Base-by-base conservation (phyloP, 768 basidiomycete genomes). In the Chalciporus piperatus region DNA sequence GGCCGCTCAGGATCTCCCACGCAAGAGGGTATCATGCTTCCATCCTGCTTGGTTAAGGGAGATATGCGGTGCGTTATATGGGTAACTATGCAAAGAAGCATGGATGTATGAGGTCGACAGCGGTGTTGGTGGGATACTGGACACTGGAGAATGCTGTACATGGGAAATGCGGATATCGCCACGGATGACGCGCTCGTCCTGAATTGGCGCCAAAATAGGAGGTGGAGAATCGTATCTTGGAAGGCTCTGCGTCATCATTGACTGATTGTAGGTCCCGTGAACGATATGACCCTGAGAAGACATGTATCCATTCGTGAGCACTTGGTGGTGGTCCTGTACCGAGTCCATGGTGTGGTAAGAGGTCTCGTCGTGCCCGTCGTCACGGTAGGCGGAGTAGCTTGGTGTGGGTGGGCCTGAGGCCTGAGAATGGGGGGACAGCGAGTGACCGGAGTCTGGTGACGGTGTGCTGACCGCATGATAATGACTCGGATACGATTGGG, bases 131-230 rank as follows among this genome's bases (percentile, higher is more conserved):
- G 68, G 50, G 62, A 71, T 47, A 66, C 71, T 51, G 68, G 69
- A 51, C 16, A 61, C 48, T 2, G 64, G 63, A 11, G 69, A 63
- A 48, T 65, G 67, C 46, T 68, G 67, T 55, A 63, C 56, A 28
- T 68, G 66, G 0, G 69, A 64, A 9, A 68, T 41, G 3, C 65
- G 58, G 16, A 66, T 59, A 38, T 65, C 65, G 7, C 65, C 69
- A 41, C 70, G 60, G 32, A 68, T 60, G 25, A 70, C 65, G 9
- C 65, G 59, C 48, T 70, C 63, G 17, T 70, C 67, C 44, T 83
- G 82, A 35, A 83, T 81, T 3, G 82, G 82, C 19, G 82, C 81
- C 27, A 84, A 67, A 7, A 70, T 74, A 0, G 80, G 81, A 25
- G 82, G 81, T 0, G 82, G 81, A 0, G 78, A 80, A 19, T 74